These are phyloP conservation scores for Sclerotinia trifoliorum DNA, from an alignment of 2,329 filamentous ascomycete species.

Conservation along the genomic window DNA sequence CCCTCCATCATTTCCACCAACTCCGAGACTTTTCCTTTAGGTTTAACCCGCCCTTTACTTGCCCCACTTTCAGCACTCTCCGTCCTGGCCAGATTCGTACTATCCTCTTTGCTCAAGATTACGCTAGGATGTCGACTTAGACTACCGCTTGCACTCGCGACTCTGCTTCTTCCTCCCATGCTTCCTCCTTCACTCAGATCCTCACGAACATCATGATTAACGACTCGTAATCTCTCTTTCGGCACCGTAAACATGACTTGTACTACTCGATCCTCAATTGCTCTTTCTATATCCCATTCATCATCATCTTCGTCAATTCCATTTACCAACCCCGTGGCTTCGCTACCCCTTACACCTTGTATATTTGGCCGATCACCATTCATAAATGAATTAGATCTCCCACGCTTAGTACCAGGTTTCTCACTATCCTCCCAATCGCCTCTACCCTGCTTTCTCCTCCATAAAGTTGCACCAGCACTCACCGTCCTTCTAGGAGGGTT, in stretches of 20 bases:
- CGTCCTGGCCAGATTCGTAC: slow-evolving; percentile 6
- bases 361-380: slow-evolving; percentile 13
- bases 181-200: slow-evolving; percentile 45
- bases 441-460: slow-evolving; percentile 50
- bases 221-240: slow-evolving; percentile 80
- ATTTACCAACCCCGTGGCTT: neutral
- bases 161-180: slow-evolving; percentile 33
- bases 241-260: slow-evolving; percentile 94
- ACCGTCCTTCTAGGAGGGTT: slow-evolving; percentile 44
- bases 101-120: slow-evolving; percentile 20
- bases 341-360: slow-evolving; percentile 11
- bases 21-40: slow-evolving; percentile 32
- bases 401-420: slow-evolving; percentile 12
- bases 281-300: slow-evolving; percentile 76
- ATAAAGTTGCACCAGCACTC: slow-evolving; percentile 48
- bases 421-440: slow-evolving; percentile 50
- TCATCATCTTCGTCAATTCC: slow-evolving; percentile 39
- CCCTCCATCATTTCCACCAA: slow-evolving; percentile 37
- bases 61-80: slow-evolving; percentile 17
- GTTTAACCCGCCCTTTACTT: slow-evolving; percentile 26
- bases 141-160: slow-evolving; percentile 29
- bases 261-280: slow-evolving; percentile 68
- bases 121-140: slow-evolving; percentile 16
- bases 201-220: slow-evolving; percentile 68
- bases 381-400: slow-evolving; percentile 32